Percentiles rank a stretch among this genome's conserved stretches.
Conservation (phyloP, 2,329 filamentous ascomycete genomes). For the Diaporthe helianthi region DNA sequence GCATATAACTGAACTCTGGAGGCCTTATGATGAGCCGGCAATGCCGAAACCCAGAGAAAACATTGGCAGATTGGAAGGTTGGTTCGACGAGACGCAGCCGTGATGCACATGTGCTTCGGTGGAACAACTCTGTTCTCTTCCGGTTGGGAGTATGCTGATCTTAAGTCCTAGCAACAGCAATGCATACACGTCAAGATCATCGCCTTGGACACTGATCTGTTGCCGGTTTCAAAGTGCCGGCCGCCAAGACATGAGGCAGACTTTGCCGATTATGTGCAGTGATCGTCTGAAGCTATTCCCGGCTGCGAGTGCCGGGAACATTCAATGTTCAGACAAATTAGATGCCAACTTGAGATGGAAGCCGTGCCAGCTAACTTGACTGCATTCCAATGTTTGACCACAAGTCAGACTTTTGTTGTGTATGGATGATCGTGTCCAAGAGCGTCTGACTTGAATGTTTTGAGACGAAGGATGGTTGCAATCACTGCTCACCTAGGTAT, state of each 20-base stretch:
- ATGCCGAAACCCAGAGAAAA: not conserved
- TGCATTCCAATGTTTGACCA: slow-evolving; percentile 3
- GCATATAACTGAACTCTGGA: not conserved
- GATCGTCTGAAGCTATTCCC: not conserved
- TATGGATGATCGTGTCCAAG: slow-evolving; percentile 13
- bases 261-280: not conserved
- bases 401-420: not conserved
- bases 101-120: not conserved
- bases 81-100: not conserved
- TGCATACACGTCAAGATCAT: not conserved
- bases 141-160: slow-evolving; percentile 17
- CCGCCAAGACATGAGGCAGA: slow-evolving; percentile 14
- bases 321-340: not conserved
- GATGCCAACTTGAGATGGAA: not conserved
- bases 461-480: slow-evolving; percentile 21
- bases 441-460: not conserved
- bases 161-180: slow-evolving; percentile 3
- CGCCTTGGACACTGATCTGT: not conserved
- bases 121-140: not conserved
- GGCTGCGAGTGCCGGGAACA: not conserved
- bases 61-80: not conserved
- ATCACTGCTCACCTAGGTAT: slow-evolving; percentile 9
- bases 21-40: slow-evolving; percentile 13
- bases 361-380: not conserved
- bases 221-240: slow-evolving; percentile 22